Evolutionary conservation across 441 rosid species (phyloP).

Genomic region (Gossypium gossypioides): DNA sequence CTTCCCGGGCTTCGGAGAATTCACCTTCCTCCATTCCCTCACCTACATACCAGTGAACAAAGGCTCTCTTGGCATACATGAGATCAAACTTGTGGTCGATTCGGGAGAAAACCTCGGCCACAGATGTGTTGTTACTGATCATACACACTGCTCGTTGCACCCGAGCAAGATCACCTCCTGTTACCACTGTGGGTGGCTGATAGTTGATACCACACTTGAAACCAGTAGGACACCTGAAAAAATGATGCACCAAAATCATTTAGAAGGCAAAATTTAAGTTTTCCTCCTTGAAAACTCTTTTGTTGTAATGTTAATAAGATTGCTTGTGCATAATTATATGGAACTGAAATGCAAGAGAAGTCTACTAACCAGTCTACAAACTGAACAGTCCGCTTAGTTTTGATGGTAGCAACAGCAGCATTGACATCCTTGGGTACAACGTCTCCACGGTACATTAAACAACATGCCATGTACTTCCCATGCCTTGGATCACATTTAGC

Average conservation of each 20-base stretch:
- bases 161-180: slow-evolving; percentile 67
- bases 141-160: slow-evolving; percentile 83
- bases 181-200: slow-evolving; percentile 84
- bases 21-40: slow-evolving; percentile 95
- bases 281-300: background rate
- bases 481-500: slow-evolving; percentile 82
- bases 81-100: slow-evolving; percentile 77
- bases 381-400: slow-evolving; percentile 66
- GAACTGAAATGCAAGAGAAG: background rate
- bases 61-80: slow-evolving; percentile 79
- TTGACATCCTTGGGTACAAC: slow-evolving; percentile 79
- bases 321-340: background rate
- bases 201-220: slow-evolving; percentile 85
- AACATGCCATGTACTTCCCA: slow-evolving; percentile 79
- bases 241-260: background rate
- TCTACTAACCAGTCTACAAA: slow-evolving; percentile 72
- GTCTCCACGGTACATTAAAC: slow-evolving; percentile 78
- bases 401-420: slow-evolving; percentile 61
- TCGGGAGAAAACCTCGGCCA: slow-evolving; percentile 70
- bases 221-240: slow-evolving; percentile 74
- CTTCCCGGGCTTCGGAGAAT: slow-evolving; percentile 86
- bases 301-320: background rate
- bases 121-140: slow-evolving; percentile 87
- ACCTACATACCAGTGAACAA: slow-evolving; percentile 89
- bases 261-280: background rate